Conservation (phyloP, 116 monocot species). For the Posidonia oceanica region DNA sequence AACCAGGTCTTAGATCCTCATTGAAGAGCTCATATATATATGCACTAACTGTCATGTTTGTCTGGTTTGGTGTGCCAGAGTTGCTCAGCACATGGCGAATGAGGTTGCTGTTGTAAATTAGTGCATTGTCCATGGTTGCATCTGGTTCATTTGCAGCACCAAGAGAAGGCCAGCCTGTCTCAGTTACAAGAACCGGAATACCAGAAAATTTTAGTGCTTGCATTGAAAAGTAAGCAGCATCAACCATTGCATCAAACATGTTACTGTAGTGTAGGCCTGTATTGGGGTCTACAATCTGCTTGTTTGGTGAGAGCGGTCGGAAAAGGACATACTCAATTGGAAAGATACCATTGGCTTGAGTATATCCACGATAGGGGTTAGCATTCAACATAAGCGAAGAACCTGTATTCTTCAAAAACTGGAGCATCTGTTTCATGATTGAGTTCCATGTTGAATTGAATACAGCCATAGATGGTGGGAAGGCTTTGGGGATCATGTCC, state of each 20-base stretch:
- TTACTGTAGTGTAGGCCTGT: conserved; percentile 62
- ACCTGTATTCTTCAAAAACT: conserved; percentile 78
- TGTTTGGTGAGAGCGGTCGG: conserved; percentile 43
- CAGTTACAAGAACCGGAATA: conserved; percentile 72
- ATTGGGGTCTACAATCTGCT: conserved; percentile 85
- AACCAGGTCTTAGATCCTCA: conserved; percentile 55
- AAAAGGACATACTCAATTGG: conserved; percentile 90
- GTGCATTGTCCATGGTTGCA: conserved; percentile 77
- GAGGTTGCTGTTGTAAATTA: conserved; percentile 76
- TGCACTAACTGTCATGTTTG: conserved; percentile 27
- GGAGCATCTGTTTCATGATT: conserved; percentile 57
- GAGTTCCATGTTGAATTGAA: conserved; percentile 91
- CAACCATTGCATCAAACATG: conserved; percentile 97
- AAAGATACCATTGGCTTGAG: conserved; percentile 59
- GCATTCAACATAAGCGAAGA: conserved; percentile 91
- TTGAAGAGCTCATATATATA: conserved; percentile 84
- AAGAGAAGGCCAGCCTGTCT: conserved; percentile 84
- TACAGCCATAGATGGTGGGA: conserved; percentile 81
- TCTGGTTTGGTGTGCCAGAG: conserved; percentile 61
- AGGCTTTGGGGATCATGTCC: conserved; percentile 70
- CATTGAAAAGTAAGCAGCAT: conserved; percentile 76
- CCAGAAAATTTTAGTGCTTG: conserved; percentile 71
- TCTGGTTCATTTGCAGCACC: conserved; percentile 58
- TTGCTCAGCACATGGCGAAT: conserved; percentile 57
- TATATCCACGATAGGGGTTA: conserved; percentile 73